phyloP scores from a whole-genome alignment of 495 filamentous ascomycete species.

The Cercophora scortea region DNA sequence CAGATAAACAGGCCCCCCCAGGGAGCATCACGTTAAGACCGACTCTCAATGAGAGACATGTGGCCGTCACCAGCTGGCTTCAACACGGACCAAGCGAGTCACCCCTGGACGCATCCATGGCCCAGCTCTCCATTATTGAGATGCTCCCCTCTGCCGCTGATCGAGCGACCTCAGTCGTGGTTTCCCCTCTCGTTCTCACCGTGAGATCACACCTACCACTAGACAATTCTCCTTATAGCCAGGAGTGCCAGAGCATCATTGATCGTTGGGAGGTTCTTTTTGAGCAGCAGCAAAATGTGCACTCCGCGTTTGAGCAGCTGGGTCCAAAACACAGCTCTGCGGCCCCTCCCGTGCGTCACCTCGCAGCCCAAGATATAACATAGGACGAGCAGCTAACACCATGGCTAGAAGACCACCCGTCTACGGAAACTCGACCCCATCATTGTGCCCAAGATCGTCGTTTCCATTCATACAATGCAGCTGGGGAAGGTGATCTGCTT shows the following conservation, averaged over 20 bases:
- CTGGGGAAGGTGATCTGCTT: conserved; percentile 61
- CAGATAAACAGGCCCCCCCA: conserved; percentile 30
- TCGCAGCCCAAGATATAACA: background rate
- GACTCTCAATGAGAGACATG: conserved; percentile 38
- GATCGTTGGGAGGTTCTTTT: conserved; percentile 69
- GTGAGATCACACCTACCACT: conserved; percentile 57
- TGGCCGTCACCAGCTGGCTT: conserved; percentile 43
- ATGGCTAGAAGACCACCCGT: conserved; percentile 44
- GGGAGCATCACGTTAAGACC: conserved; percentile 29
- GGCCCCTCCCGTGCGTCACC: conserved; percentile 28
- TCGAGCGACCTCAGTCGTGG: conserved; percentile 34
- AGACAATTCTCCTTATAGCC: conserved; percentile 46
- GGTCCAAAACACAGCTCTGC: conserved; percentile 45
- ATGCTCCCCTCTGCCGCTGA: conserved; percentile 46
- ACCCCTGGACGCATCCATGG: conserved; percentile 44
- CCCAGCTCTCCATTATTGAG: conserved; percentile 57
- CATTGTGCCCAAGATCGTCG: conserved; percentile 54
- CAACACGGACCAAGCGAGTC: conserved; percentile 33
- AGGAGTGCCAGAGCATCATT: conserved; percentile 59
- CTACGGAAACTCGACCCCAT: conserved; percentile 63
- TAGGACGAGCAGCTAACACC: conserved; percentile 6
- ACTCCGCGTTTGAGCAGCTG: conserved; percentile 68
- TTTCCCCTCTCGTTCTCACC: conserved; percentile 58
- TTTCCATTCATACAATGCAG: conserved; percentile 58
- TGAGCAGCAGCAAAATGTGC: conserved; percentile 50